Percentiles rank a stretch among this genome's conserved stretches.
Evolutionary conservation across 2,329 filamentous ascomycete species (phyloP).

Genomic region (Penicillium sp.): DNA sequence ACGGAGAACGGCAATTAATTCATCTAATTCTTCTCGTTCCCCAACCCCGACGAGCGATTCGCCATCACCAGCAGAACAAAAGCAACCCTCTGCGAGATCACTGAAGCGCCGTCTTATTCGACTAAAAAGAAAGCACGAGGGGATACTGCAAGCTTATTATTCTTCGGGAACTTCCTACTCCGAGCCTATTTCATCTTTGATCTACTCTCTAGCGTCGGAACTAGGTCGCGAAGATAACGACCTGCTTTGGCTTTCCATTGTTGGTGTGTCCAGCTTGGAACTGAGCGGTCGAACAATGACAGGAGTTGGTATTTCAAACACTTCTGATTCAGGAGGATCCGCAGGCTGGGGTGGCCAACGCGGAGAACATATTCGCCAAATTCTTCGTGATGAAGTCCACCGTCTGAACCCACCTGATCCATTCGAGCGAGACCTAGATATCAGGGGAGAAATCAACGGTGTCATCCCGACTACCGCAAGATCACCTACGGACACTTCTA

Average conservation of each 20-base stretch:
- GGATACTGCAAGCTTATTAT: constrained; percentile 74
- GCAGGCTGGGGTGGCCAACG: constrained; percentile 75
- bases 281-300: constrained; percentile 81
- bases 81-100: constrained; percentile 62
- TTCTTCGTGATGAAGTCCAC: constrained; percentile 87
- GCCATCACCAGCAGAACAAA: constrained; percentile 41
- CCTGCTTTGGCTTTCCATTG: constrained; percentile 87
- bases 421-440: constrained; percentile 54
- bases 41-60: constrained; percentile 41
- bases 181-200: constrained; percentile 87
- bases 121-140: constrained; percentile 70
- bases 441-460: constrained; percentile 62
- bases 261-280: constrained; percentile 90
- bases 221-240: constrained; percentile 96
- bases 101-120: constrained; percentile 68
- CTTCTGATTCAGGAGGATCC: constrained; percentile 49
- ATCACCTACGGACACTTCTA: constrained; percentile 84
- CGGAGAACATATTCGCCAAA: constrained; percentile 74
- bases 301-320: constrained; percentile 61
- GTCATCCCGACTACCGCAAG: constrained; percentile 82
- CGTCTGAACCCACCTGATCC: constrained; percentile 77
- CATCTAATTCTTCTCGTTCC: constrained; percentile 44
- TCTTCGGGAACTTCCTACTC: constrained; percentile 82
- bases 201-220: constrained; percentile 91
- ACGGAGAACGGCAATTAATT: constrained; percentile 36